These are phyloP conservation scores for Plectosphaerella plurivora DNA, from an alignment of 2,329 filamentous ascomycete species.

Conservation along the genomic window DNA sequence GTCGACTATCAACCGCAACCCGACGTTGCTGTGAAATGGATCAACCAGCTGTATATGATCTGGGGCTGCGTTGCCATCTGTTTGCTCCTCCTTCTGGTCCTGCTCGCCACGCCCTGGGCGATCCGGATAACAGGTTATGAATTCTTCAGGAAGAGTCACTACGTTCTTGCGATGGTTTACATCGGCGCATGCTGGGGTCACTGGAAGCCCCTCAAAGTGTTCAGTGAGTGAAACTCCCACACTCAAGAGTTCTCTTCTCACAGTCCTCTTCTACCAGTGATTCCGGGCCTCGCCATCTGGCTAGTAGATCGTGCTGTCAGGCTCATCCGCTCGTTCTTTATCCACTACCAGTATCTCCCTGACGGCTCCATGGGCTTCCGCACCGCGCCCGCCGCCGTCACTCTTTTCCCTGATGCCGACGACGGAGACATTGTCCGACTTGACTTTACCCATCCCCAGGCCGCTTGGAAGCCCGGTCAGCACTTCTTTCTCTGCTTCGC, in stretches of 20 bases:
- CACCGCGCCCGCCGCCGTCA: constrained; percentile 44
- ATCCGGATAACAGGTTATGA: constrained; percentile 70
- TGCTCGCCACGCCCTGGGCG: constrained; percentile 47
- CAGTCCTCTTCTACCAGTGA: constrained; percentile 33
- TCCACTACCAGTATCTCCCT: constrained; percentile 53
- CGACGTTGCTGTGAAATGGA: constrained; percentile 47
- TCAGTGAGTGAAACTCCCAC: too few species aligned
- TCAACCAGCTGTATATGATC: constrained; percentile 63
- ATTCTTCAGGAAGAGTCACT: constrained; percentile 71
- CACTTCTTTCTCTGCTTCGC: constrained; percentile 70
- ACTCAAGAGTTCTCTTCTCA: too few species aligned
- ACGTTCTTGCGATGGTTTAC: constrained; percentile 68
- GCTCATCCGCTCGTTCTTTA: constrained; percentile 49
- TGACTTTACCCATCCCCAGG: constrained; percentile 59
- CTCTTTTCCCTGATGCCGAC: constrained; percentile 50
- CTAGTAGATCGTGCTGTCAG: constrained; percentile 59
- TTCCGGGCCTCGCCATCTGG: constrained; percentile 65
- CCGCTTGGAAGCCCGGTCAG: constrained; percentile 61
- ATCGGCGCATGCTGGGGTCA: constrained; percentile 73
- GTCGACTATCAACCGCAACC: constrained; percentile 70
- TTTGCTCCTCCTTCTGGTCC: constrained; percentile 54
- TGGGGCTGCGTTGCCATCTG: constrained; percentile 67
- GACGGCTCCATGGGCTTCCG: constrained; percentile 45
- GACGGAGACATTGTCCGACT: constrained; percentile 60
- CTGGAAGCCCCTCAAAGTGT: constrained; percentile 52